Percentiles rank a stretch among this genome's conserved stretches.
Evolutionary conservation across 176 grass and related monocot genomes (phyloP).

Genomic region (Aechmea fasciata): DNA sequence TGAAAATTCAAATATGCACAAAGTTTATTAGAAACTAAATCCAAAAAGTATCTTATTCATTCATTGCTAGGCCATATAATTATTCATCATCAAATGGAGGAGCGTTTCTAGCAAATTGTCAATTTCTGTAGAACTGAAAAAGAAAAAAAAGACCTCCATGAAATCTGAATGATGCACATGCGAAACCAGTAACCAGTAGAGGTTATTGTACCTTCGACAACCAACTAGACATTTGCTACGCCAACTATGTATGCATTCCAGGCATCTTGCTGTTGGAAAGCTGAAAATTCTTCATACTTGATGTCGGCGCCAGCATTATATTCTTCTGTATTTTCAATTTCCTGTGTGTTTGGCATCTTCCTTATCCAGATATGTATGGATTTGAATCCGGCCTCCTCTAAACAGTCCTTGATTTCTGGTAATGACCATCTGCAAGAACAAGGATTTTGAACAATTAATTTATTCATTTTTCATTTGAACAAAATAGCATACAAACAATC

Average conservation of each 20-base stretch:
- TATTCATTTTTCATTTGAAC: not conserved
- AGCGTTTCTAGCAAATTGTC: not conserved
- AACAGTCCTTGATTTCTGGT: conserved; percentile 81
- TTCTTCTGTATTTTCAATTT: conserved; percentile 45
- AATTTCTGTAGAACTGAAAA: not conserved
- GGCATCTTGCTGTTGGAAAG: conserved; percentile 70
- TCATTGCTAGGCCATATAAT: not conserved
- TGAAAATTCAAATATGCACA: not conserved
- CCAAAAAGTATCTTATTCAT: not conserved
- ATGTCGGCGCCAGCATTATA: conserved; percentile 55
- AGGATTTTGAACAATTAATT: not conserved
- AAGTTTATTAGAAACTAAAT: not conserved
- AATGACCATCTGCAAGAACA: conserved; percentile 61
- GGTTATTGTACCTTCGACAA: not conserved
- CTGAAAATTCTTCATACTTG: conserved; percentile 58
- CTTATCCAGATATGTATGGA: conserved; percentile 57
- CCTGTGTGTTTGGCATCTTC: conserved; percentile 71
- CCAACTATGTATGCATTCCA: conserved; percentile 84
- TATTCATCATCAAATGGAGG: not conserved
- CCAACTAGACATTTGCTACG: conserved; percentile 47
- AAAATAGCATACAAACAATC: conserved; percentile 9
- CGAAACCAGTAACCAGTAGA: too few relatives aligned
- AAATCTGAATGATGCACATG: too few relatives aligned
- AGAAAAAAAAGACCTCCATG: too few relatives aligned
- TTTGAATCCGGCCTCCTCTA: conserved; percentile 86